Conservation (phyloP, 2,329 filamentous ascomycete species). For the Pseudohalonectria lignicola region DNA sequence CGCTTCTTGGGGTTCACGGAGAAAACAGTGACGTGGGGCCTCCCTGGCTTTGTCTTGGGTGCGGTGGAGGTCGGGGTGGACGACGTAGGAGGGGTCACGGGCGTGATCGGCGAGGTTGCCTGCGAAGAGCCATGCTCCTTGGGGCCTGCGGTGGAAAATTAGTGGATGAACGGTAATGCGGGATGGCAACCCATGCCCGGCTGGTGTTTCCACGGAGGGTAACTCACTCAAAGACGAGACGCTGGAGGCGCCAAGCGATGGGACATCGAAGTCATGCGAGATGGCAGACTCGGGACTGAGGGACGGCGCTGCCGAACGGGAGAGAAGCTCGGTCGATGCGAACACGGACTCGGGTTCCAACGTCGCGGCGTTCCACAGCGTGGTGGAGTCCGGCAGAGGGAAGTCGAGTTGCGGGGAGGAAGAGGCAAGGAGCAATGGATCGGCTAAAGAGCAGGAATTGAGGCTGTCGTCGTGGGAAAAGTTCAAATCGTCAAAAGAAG, state of each 20-base stretch:
- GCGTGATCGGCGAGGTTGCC: not conserved
- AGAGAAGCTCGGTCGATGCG: not conserved
- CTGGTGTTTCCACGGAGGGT: not conserved
- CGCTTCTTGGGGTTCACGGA: not conserved
- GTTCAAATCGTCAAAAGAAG: not conserved
- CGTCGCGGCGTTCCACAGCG: not conserved
- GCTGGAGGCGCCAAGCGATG: constrained; percentile 3
- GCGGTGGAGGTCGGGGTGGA: not conserved
- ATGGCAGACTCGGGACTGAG: constrained; percentile 1
- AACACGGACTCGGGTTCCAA: not conserved
- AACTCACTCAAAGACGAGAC: constrained; percentile 2
- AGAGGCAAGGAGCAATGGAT: not conserved
- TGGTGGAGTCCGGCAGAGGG: not conserved
- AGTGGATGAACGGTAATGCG: not conserved
- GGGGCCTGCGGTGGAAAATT: not conserved
- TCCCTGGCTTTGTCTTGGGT: not conserved
- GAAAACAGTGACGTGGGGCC: constrained; percentile 1
- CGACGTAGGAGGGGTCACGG: not conserved
- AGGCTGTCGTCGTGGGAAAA: not conserved
- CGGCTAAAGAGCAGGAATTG: too few relatives aligned
- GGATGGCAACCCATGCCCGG: not conserved
- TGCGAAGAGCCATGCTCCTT: constrained; percentile 2
- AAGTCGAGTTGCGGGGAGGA: not conserved
- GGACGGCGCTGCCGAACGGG: not conserved
- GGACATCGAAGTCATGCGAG: too few relatives aligned